These are phyloP conservation scores for Cyberlindnera sargentensis DNA, from an alignment of 805 yeast species.

Conservation along the genomic window DNA sequence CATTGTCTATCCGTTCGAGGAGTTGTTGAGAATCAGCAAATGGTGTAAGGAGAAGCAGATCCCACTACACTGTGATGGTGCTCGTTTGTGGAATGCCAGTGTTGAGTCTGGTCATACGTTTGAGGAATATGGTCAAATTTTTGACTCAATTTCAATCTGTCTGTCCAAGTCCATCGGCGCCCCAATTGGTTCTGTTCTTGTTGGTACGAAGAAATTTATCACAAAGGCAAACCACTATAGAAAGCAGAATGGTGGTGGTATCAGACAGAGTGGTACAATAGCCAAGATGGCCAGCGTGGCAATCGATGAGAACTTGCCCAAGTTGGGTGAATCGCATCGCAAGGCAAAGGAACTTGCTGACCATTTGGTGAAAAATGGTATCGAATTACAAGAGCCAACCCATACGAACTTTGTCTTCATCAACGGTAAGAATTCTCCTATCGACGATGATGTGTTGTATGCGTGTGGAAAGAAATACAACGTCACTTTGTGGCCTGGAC, in stretches of 20 bases:
- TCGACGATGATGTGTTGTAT: constrained; percentile 50
- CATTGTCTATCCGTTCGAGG: constrained; percentile 70
- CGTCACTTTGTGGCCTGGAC: constrained; percentile 52
- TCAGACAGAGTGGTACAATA: constrained; percentile 80
- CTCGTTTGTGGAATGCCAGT: constrained; percentile 88
- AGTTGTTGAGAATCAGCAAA: constrained; percentile 58
- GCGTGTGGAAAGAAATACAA: constrained; percentile 48
- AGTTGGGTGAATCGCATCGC: constrained; percentile 39
- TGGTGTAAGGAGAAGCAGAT: constrained; percentile 59
- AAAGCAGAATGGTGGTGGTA: constrained; percentile 92
- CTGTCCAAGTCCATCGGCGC: constrained; percentile 89
- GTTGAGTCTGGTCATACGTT: constrained; percentile 51
- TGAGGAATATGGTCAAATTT: constrained; percentile 62
- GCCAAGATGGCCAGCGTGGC: constrained; percentile 75
- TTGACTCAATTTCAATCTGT: constrained; percentile 85
- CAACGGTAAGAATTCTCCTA: constrained; percentile 39
- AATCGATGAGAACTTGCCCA: constrained; percentile 58
- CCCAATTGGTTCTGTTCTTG: constrained; percentile 86
- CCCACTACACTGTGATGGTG: constrained; percentile 84
- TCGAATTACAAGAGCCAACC: constrained; percentile 59
- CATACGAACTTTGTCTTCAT: constrained; percentile 81
- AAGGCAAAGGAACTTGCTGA: constrained; percentile 45
- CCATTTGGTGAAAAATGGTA: constrained; percentile 44
- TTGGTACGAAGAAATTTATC: constrained; percentile 54
- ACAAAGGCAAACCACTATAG: constrained; percentile 75